Evolutionary conservation across 495 filamentous ascomycete species (phyloP), one percentile per base, ranked within the genome.

Genomic region (Podospora appendiculata): DNA sequence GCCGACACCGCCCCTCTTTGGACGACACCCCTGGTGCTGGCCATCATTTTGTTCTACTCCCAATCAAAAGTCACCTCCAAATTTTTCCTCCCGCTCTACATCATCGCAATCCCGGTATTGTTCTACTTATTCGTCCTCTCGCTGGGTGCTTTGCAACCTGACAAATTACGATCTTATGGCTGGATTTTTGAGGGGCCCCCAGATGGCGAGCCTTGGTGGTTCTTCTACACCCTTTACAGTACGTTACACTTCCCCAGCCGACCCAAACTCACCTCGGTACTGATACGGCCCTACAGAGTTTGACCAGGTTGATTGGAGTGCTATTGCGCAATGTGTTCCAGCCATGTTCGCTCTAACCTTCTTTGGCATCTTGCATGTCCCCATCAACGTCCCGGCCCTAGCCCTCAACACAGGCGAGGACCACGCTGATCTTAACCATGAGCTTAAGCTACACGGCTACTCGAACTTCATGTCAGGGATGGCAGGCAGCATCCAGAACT

Each of bases 261-360:
- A 57, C 58, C 16, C 57, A 58, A 38, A 44, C 58, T 13, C 41
- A 41, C 4, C 45, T 58, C 19, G 18, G 47, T 48, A 43, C 57
- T 67, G 44, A 69, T 48, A 39, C 59, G 56, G 50, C 65, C 51
- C 12, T 48, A 25, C 56, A 90, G 86, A 88, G 58, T 63, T 66
- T 40, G 35, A 65, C 33, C 38, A 43, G 4, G 48, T 63, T 4
- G 78, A 94, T 60, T 95, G 89, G 87, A 70, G 70, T 17, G 93
- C 94, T 18, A 77, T 98, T 52, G 65, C 75, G 19, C 82, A 87
- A 48, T 90, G 86, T 0, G 77, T 95, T 17, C 93, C 94, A 0
- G 90, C 94, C 10, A 97, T 97, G 91, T 86, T 97, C 65, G 93
- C 94, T 2, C 70, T 98, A 51, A 96, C 94, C 0, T 97, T 98